phyloP scores from a whole-genome alignment of 495 filamentous ascomycete genomes.

The Lentithecium fluviatile region DNA sequence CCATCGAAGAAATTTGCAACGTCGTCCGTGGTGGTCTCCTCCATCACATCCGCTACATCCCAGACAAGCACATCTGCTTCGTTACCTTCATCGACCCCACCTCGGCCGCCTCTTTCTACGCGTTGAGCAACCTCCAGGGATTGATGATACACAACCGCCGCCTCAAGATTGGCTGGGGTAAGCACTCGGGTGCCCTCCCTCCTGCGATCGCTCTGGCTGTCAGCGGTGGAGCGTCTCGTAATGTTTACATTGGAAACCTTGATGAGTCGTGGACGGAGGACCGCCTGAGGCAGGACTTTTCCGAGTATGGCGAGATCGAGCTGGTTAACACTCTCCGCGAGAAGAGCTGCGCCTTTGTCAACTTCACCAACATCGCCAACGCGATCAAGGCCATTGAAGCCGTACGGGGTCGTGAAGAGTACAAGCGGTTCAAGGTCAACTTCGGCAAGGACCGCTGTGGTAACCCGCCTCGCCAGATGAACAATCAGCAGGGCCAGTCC shows the following conservation, averaged over 20 bases:
- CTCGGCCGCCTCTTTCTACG: slow-evolving; percentile 96
- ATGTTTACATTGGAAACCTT: slow-evolving; percentile 96
- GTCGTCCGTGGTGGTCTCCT: slow-evolving; percentile 51
- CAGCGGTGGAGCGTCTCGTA: slow-evolving; percentile 90
- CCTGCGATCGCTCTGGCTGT: slow-evolving; percentile 95
- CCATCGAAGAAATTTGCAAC: slow-evolving; percentile 83
- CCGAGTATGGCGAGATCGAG: slow-evolving; percentile 97
- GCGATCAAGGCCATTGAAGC: slow-evolving; percentile 99
- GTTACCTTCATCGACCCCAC: slow-evolving; percentile 99
- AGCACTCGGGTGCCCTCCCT: slow-evolving; percentile 95
- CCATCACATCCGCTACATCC: slow-evolving; percentile 98
- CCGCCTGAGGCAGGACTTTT: slow-evolving; percentile 91
- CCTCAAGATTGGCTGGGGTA: slow-evolving; percentile 98
- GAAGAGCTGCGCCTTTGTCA: slow-evolving; percentile 99
- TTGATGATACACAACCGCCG: slow-evolving; percentile 99
- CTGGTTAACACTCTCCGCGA: slow-evolving; percentile 93
- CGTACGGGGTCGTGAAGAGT: slow-evolving; percentile 89
- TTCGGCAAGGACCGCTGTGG: slow-evolving; percentile 98
- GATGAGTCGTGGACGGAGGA: slow-evolving; percentile 98
- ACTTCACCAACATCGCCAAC: slow-evolving; percentile 99
- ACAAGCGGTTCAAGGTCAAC: slow-evolving; percentile 98
- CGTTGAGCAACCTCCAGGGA: slow-evolving; percentile 92
- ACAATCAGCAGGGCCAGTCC: slow-evolving; percentile 54
- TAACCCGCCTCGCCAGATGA: slow-evolving; percentile 87
- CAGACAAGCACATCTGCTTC: slow-evolving; percentile 99